Conservation (phyloP, 108 stramenopile genomes). For the Poteriospumella lacustris region DNA sequence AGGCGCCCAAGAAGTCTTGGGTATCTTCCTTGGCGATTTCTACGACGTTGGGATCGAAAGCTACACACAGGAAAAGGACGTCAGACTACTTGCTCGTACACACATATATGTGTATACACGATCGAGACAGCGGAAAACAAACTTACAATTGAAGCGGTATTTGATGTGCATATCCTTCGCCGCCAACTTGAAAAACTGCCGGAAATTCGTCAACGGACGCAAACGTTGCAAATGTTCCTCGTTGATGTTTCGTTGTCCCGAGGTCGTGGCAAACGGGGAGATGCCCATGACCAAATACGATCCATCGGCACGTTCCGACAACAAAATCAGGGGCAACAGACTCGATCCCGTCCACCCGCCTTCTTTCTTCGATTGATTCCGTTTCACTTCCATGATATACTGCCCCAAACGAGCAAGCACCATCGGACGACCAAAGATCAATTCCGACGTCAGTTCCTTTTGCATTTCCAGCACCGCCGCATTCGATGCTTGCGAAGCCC, state of each 20-base stretch:
- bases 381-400: constrained; percentile 4
- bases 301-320: neutral
- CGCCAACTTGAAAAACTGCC: constrained; percentile 27
- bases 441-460: no score
- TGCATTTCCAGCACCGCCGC: no score
- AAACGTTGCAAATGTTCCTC: neutral
- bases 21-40: constrained; percentile 10
- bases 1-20: constrained; percentile 3
- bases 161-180: neutral
- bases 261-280: neutral
- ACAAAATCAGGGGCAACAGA: neutral
- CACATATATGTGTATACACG: neutral
- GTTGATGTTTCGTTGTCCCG: neutral
- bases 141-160: constrained; percentile 1
- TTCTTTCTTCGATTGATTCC: neutral
- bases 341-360: neutral
- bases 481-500: no score
- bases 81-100: neutral
- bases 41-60: neutral
- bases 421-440: constrained; percentile 1
- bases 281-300: constrained; percentile 17
- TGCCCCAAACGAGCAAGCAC: constrained; percentile 9
- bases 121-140: neutral
- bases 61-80: neutral
- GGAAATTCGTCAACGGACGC: neutral